Evolutionary conservation across 2,329 filamentous ascomycete genomes (phyloP), one percentile per base, ranked within the genome.

Genomic region (Fonsecaea erecta): DNA sequence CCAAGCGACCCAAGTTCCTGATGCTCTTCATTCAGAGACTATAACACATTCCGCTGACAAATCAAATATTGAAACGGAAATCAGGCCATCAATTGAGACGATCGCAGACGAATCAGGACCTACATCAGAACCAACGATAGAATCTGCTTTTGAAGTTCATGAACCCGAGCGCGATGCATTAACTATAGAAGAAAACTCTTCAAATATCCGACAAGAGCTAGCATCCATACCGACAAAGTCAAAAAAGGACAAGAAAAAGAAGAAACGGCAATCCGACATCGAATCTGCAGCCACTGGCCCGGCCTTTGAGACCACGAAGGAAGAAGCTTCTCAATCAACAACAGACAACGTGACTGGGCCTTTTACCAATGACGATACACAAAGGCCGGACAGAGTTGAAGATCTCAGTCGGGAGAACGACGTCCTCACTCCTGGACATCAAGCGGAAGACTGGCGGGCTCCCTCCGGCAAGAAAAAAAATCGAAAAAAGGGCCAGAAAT

Each of bases 171-270:
- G 18, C 24, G 43, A 48, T 24, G 21, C 11, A 21, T 4, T 35
- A 9, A 21, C 16, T 48, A 8, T 48, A 8, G 37, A 58, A 51
- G 40, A 26, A 60, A 46, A 32, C 5, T 46, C 18, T 4, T 18
- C 21, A 48, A 24, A 48, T 12, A 24, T 35, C 18, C 28, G 16
- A 16, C 52, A 46, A 2, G 56, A 66, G 62, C 60, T 60, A 63
- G 70, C 70, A 53, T 54, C 40, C 35, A 78, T 77, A 66, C 73
- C 75, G 11, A 32, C 57, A 11, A 21, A 65, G 62, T 62, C 60
- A 8, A 69, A 69, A 52, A 67, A 77, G 63, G 72, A 78, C 46
- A 77, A 76, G 68, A 77, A 76, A 61, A 76, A 76, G 68, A 73
- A 73, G 8, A 74, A 77, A 68, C 78, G 76, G 52, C 68, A 75